Percentiles rank a stretch among this genome's conserved stretches.
Evolutionary conservation across 257 asterid genomes (phyloP).

Genomic region (Lavandula angustifolia): DNA sequence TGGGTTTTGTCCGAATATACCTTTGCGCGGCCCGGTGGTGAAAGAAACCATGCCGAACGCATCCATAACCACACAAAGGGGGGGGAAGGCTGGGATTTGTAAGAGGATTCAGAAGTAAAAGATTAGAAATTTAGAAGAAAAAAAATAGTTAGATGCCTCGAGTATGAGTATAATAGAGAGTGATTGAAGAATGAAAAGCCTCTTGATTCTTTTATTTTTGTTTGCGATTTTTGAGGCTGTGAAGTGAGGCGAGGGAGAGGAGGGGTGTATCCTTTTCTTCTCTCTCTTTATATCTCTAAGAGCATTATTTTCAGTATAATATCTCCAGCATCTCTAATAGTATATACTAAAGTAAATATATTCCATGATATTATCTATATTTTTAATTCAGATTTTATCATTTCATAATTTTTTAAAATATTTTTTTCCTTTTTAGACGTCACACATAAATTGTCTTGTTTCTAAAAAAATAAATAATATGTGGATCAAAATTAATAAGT

Average conservation of each 20-base stretch:
- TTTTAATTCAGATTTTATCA: too few species aligned
- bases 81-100: conserved; percentile 11
- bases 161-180: conserved; percentile 1
- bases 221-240: conserved; percentile 26
- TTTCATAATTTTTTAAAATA: too few species aligned
- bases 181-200: conserved; percentile 2
- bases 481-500: too few species aligned
- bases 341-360: too few species aligned
- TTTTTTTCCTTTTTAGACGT: too few species aligned
- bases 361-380: too few species aligned
- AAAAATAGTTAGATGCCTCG: conserved; percentile 8
- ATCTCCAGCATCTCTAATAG: too few species aligned
- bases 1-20: conserved; percentile 34
- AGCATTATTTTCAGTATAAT: too few species aligned
- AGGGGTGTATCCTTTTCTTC: not conserved
- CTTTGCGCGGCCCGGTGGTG: conserved; percentile 47
- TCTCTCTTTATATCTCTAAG: too few species aligned
- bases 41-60: conserved; percentile 41
- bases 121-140: conserved; percentile 8
- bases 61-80: conserved; percentile 35
- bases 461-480: too few species aligned
- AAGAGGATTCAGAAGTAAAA: conserved; percentile 27
- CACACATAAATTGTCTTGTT: too few species aligned
- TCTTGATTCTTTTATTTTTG: not conserved
- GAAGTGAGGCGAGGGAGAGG: conserved; percentile 32